Percentiles rank a stretch among this genome's conserved stretches.
Evolutionary conservation across 1,284 basidiomycete species (phyloP).

Genomic region (Bjerkandera adusta): DNA sequence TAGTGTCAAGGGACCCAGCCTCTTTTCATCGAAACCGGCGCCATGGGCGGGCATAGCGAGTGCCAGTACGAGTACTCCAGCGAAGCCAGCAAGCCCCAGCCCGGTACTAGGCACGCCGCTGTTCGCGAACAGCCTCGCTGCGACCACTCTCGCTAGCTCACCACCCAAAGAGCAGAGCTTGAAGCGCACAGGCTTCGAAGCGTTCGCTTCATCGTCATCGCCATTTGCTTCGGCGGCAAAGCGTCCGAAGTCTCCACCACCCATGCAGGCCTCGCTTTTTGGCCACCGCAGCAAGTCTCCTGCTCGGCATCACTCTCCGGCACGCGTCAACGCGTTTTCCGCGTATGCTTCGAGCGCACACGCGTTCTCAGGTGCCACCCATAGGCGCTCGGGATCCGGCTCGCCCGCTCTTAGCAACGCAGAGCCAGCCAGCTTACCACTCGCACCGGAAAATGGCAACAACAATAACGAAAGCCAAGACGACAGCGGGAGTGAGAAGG

Average conservation of each 20-base stretch:
- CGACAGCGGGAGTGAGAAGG: slow-evolving; percentile 28
- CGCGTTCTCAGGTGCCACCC: slow-evolving; percentile 46
- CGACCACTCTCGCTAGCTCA: slow-evolving; percentile 23
- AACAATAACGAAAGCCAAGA: slow-evolving; percentile 28
- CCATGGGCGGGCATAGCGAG: slow-evolving; percentile 20
- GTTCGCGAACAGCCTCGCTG: slow-evolving; percentile 13
- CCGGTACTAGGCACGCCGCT: slow-evolving; percentile 10
- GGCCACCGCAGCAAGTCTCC: slow-evolving; percentile 19
- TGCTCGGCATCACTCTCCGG: slow-evolving; percentile 16
- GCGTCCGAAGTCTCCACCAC: slow-evolving; percentile 32
- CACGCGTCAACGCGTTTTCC: slow-evolving; percentile 49
- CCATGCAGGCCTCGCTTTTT: slow-evolving; percentile 2
- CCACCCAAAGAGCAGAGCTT: slow-evolving; percentile 12
- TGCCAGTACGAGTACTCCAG: slow-evolving; percentile 22
- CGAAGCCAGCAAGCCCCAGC: slow-evolving; percentile 8
- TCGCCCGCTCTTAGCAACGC: slow-evolving; percentile 32
- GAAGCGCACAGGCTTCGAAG: slow-evolving; percentile 59
- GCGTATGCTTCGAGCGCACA: slow-evolving; percentile 52
- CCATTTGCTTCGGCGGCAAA: slow-evolving; percentile 58
- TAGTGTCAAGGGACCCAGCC: slow-evolving; percentile 60
- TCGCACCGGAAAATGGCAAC: slow-evolving; percentile 34
- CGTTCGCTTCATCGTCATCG: slow-evolving; percentile 68
- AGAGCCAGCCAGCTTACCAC: slow-evolving; percentile 9
- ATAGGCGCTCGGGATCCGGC: slow-evolving; percentile 45
- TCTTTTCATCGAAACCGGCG: slow-evolving; percentile 47